Evolutionary conservation across 1,284 basidiomycete species (phyloP), one percentile per base, ranked within the genome.

Genomic region (Vanrija sp.): DNA sequence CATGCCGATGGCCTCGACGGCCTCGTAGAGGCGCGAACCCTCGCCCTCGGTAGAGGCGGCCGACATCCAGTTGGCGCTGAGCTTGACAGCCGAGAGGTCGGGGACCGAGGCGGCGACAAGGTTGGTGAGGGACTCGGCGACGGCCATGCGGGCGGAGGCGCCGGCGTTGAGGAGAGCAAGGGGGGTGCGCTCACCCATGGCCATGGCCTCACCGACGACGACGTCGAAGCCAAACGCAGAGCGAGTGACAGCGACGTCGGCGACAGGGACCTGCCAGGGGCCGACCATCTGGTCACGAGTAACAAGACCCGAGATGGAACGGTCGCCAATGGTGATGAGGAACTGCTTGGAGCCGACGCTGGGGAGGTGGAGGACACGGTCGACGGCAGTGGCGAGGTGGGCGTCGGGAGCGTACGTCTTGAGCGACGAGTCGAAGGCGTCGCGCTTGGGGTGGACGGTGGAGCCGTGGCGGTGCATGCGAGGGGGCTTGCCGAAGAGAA

Each of bases 21-120:
- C 95, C 59, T 89, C 89, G 77, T 96, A 98, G 49, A 99, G 80
- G 19, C 83, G 85, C 1, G 86, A 85, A 24, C 95, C 95, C 71
- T 99, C 95, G 24, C 94, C 92, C 47, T 84, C 83, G 72, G 93
- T 88, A 15, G 85, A 85, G 2, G 95, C 91, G 1, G 94, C 91
- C 58, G 89, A 93, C 96, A 99, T 99, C 96, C 96, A 99, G 76
- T 99, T 99, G 50, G 95, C 95, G 62, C 89, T 93, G 18, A 99
- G 82, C 78, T 99, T 98, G 69, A 97, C 84, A 52, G 82, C 80
- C 5, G 81, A 79, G 15, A 98, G 78, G 39, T 83, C 81, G 12
- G 83, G 83, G 50, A 95, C 78, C 47, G 83, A 83, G 3, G 94
- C 85, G 10, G 96, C 94, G 0, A 83, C 85, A 51, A 98, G 81